These are phyloP conservation scores for Oryza nivara DNA, from an alignment of 176 grass and related monocot species.

Conservation along the genomic window DNA sequence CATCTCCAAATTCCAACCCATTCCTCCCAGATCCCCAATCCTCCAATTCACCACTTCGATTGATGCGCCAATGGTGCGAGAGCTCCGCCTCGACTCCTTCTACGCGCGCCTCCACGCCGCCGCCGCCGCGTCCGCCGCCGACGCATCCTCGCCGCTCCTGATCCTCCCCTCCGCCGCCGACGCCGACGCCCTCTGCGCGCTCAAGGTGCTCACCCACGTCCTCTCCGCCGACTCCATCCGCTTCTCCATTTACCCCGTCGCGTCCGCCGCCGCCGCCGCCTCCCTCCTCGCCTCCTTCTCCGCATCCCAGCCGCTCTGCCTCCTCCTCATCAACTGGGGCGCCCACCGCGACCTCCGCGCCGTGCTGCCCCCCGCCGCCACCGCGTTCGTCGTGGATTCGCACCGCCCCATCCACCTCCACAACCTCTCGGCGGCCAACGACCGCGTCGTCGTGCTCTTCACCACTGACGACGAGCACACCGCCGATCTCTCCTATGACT, in stretches of 20 bases:
- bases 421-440: conserved; percentile 67
- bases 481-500: conserved; percentile 79
- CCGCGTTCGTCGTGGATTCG: conserved; percentile 73
- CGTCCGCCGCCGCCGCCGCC: conserved; percentile 42
- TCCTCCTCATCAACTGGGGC: conserved; percentile 88
- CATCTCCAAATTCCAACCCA: background rate
- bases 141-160: conserved; percentile 59
- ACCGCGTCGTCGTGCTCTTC: conserved; percentile 74
- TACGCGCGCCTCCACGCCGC: conserved; percentile 63
- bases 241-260: conserved; percentile 62
- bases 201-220: conserved; percentile 67
- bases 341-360: conserved; percentile 65
- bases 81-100: conserved; percentile 66
- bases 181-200: conserved; percentile 77
- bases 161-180: conserved; percentile 84
- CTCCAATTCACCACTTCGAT: background rate
- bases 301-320: conserved; percentile 41
- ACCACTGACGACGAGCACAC: conserved; percentile 75
- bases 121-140: conserved; percentile 26
- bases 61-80: conserved; percentile 63
- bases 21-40: no score
- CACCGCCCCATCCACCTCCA: conserved; percentile 82
- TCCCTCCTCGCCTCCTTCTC: conserved; percentile 49
- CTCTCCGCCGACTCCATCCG: conserved; percentile 55
- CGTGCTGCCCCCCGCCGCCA: conserved; percentile 49